These are phyloP conservation scores for Phytophthora crassamura DNA, from an alignment of 352 stramenopile genomes.

Conservation along the genomic window DNA sequence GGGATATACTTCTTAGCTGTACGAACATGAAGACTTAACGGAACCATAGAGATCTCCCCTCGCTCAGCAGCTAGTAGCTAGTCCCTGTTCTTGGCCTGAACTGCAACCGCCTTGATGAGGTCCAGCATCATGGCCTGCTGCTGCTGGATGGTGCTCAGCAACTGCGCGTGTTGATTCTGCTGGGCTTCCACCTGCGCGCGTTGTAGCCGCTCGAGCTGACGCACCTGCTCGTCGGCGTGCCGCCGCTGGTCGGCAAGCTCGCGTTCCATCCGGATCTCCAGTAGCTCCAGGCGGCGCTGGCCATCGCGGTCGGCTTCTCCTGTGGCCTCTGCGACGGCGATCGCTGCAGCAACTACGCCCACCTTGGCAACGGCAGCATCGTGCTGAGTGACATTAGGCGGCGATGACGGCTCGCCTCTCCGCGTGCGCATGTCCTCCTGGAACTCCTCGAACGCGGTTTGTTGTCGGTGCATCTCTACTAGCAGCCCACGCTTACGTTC, in stretches of 20 bases:
- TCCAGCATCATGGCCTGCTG: constrained; percentile 52
- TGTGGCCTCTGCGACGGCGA: constrained; percentile 24
- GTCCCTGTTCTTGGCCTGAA: constrained; percentile 23
- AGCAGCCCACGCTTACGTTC: constrained; percentile 37
- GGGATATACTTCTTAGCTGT: no score
- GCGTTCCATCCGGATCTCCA: constrained; percentile 43
- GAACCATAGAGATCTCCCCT: background rate
- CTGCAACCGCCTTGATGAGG: constrained; percentile 39
- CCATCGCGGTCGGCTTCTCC: constrained; percentile 22
- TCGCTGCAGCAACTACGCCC: constrained; percentile 30
- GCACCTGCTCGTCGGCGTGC: constrained; percentile 40
- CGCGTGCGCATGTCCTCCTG: constrained; percentile 22
- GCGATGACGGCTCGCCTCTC: constrained; percentile 8
- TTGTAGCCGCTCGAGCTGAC: constrained; percentile 32
- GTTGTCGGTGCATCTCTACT: constrained; percentile 26
- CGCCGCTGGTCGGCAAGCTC: constrained; percentile 39
- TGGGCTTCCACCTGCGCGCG: constrained; percentile 35
- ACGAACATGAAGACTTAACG: background rate
- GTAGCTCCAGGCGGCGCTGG: constrained; percentile 36
- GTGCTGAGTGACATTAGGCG: constrained; percentile 22
- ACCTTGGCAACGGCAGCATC: constrained; percentile 37
- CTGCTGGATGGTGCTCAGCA: constrained; percentile 43
- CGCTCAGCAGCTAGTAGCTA: constrained; percentile 4
- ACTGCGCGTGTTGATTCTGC: constrained; percentile 39
- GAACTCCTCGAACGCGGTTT: constrained; percentile 26